phyloP scores from a whole-genome alignment of 495 filamentous ascomycete species.

The Penicillium herquei region DNA sequence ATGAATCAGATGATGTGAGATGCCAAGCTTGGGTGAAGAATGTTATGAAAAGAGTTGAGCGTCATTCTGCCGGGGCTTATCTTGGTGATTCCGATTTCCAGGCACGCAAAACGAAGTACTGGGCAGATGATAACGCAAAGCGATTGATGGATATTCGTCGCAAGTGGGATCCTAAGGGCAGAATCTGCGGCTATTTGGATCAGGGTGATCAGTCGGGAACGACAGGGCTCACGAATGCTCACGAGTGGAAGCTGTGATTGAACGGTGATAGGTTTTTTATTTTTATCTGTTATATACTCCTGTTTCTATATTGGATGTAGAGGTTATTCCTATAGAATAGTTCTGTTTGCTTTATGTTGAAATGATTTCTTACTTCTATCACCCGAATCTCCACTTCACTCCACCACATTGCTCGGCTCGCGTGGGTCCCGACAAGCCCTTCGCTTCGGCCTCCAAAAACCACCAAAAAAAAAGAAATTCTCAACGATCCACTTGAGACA shows the following conservation, averaged over 20 bases:
- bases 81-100: slow-evolving; percentile 54
- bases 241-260: slow-evolving; percentile 14
- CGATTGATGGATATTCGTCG: slow-evolving; percentile 36
- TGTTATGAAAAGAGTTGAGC: slow-evolving; percentile 37
- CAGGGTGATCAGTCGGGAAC: slow-evolving; percentile 8
- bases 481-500: too few species aligned
- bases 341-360: not conserved
- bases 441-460: too few species aligned
- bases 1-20: slow-evolving; percentile 37
- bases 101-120: slow-evolving; percentile 41
- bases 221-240: slow-evolving; percentile 4
- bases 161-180: slow-evolving; percentile 41
- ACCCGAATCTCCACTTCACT: too few species aligned
- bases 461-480: too few species aligned
- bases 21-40: slow-evolving; percentile 41
- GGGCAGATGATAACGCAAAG: slow-evolving; percentile 34
- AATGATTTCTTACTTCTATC: not conserved
- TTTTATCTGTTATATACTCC: not conserved
- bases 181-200: slow-evolving; percentile 16
- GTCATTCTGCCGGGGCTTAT: slow-evolving; percentile 44
- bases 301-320: not conserved
- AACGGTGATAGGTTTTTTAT: too few species aligned
- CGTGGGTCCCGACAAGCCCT: too few species aligned
- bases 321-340: not conserved
- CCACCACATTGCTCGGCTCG: too few species aligned